These are phyloP conservation scores for Coemansia sp. DNA, from an alignment of 192 early-diverging fungal species.

Conservation along the genomic window DNA sequence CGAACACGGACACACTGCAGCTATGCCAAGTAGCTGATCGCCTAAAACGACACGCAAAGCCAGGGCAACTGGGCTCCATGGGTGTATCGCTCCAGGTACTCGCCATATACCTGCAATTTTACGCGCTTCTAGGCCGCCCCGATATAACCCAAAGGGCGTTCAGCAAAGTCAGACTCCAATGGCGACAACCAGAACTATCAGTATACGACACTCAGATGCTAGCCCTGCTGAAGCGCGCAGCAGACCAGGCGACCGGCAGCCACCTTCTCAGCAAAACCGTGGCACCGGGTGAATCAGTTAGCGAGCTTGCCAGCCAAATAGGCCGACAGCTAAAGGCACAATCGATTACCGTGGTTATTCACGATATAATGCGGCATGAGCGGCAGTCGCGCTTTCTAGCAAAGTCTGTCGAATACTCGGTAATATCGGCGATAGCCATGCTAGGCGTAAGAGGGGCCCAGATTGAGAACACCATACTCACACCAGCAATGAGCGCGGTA, in stretches of 20 bases:
- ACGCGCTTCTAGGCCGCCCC: slow-evolving; percentile 38
- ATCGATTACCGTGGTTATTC: slow-evolving; percentile 11
- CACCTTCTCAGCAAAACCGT: slow-evolving; percentile 8
- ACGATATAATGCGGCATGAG: slow-evolving; percentile 18
- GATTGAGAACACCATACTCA: slow-evolving; percentile 13
- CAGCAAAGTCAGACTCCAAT: slow-evolving; percentile 3
- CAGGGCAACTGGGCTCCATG: neutral
- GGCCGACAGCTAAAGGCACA: neutral
- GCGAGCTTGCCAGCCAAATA: neutral
- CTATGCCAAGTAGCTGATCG: slow-evolving; percentile 28
- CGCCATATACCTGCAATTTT: slow-evolving; percentile 29
- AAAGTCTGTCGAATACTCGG: slow-evolving; percentile 26
- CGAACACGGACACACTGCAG: neutral
- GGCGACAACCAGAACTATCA: slow-evolving; percentile 17
- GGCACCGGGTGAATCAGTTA: neutral
- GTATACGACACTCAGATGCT: slow-evolving; percentile 26
- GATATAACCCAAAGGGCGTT: slow-evolving; percentile 38
- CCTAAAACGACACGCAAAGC: slow-evolving; percentile 11
- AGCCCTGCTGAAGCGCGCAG: slow-evolving; percentile 22
- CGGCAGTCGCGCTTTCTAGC: slow-evolving; percentile 8
- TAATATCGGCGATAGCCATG: slow-evolving; percentile 10
- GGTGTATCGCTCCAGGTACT: neutral
- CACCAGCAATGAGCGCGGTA: neutral
- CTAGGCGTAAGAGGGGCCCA: slow-evolving; percentile 18
- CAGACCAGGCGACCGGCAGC: slow-evolving; percentile 6